Evolutionary conservation across 768 basidiomycete genomes (phyloP).

Genomic region (Mycena filopes): DNA sequence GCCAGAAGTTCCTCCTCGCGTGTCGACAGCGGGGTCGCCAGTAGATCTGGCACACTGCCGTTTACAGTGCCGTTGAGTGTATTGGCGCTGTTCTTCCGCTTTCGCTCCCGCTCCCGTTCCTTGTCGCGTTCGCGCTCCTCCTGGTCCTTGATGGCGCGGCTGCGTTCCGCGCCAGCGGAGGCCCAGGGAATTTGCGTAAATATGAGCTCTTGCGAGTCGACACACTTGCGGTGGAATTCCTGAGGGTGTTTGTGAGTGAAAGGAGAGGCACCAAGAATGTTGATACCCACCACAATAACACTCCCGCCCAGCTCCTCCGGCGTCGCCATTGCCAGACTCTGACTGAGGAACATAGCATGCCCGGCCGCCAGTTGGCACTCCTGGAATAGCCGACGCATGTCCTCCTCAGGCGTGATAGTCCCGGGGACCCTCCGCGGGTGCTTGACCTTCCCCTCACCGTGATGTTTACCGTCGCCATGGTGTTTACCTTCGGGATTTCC

Average conservation of each 20-base stretch:
- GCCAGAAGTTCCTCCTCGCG: slow-evolving; percentile 39
- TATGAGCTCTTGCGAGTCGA: slow-evolving; percentile 85
- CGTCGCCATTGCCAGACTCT: slow-evolving; percentile 74
- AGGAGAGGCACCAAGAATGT: slow-evolving; percentile 22
- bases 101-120: slow-evolving; percentile 35
- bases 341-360: slow-evolving; percentile 79
- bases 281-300: slow-evolving; percentile 71
- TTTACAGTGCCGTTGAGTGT: slow-evolving; percentile 30
- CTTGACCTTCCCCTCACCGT: slow-evolving; percentile 14
- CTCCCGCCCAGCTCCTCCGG: slow-evolving; percentile 76
- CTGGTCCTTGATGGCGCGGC: slow-evolving; percentile 19
- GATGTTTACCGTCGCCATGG: slow-evolving; percentile 26
- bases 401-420: slow-evolving; percentile 82
- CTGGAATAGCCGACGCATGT: slow-evolving; percentile 83
- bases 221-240: slow-evolving; percentile 88
- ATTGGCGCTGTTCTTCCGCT: slow-evolving; percentile 37
- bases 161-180: slow-evolving; percentile 77
- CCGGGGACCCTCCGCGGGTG: not conserved
- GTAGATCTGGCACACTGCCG: slow-evolving; percentile 47
- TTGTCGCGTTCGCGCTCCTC: slow-evolving; percentile 55
- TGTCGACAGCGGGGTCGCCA: slow-evolving; percentile 60
- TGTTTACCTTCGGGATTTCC: slow-evolving; percentile 8
- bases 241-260: slow-evolving; percentile 40
- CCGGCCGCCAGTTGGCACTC: slow-evolving; percentile 87
- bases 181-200: slow-evolving; percentile 94